phyloP scores from a whole-genome alignment of 2,329 filamentous ascomycete genomes.

The Phaeoacremonium minimum region DNA sequence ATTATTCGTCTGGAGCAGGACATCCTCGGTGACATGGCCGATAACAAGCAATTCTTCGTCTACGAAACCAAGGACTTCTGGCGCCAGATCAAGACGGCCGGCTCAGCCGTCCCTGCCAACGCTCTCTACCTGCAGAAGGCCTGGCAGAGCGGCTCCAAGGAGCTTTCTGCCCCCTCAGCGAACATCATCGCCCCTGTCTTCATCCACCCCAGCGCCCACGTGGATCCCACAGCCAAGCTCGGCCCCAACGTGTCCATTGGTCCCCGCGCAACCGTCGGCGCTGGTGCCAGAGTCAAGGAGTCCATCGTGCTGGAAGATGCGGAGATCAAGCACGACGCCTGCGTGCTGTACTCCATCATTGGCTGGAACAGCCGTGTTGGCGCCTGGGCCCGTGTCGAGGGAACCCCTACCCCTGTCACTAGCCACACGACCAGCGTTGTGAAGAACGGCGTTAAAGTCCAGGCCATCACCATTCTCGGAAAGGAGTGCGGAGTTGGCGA shows the following conservation, averaged over 20 bases:
- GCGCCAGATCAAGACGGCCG: conserved; percentile 99
- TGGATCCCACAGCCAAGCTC: conserved; percentile 93
- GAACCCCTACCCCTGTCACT: conserved; percentile 79
- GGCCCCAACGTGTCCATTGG: conserved; percentile 96
- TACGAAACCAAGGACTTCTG: conserved; percentile 99
- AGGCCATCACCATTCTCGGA: conserved; percentile 94
- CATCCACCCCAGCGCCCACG: conserved; percentile 86
- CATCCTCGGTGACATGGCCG: conserved; percentile 89
- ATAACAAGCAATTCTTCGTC: conserved; percentile 97
- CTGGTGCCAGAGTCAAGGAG: conserved; percentile 91
- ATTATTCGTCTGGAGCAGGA: conserved; percentile 96
- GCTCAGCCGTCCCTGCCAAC: conserved; percentile 93
- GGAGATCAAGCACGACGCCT: conserved; percentile 95
- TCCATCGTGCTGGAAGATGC: conserved; percentile 91
- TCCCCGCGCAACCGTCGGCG: conserved; percentile 77
- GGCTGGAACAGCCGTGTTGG: conserved; percentile 95
- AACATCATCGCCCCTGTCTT: conserved; percentile 91
- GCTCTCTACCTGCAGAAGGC: conserved; percentile 95
- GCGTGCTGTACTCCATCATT: conserved; percentile 91
- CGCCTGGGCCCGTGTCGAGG: conserved; percentile 97
- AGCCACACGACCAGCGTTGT: conserved; percentile 93
- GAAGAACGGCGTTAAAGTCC: conserved; percentile 97
- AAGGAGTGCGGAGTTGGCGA: conserved; percentile 95
- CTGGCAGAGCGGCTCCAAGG: conserved; percentile 74
- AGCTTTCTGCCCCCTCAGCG: conserved; percentile 77